Conservation (phyloP, 768 basidiomycete genomes). For the Lentinula guzmanii region DNA sequence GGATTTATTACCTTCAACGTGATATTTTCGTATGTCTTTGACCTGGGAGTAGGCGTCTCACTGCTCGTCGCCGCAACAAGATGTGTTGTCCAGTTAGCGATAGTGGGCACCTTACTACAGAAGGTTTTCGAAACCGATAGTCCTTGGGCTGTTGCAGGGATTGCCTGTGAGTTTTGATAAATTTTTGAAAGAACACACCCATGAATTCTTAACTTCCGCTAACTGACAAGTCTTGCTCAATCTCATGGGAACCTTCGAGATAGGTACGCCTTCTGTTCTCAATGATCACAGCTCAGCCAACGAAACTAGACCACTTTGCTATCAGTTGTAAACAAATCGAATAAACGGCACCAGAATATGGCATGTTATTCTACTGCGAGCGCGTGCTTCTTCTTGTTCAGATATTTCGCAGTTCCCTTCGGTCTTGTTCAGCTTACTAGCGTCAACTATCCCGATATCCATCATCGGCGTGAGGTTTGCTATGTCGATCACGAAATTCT, state of each 20-base stretch:
- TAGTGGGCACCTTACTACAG: conserved; percentile 66
- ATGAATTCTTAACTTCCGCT: not conserved
- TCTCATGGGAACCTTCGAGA: conserved; percentile 71
- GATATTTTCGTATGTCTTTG: conserved; percentile 53
- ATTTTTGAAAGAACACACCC: not conserved
- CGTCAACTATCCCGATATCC: conserved; percentile 76
- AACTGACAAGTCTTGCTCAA: conserved; percentile 54
- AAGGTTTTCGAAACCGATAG: conserved; percentile 72
- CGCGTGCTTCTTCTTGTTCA: not conserved
- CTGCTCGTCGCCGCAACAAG: conserved; percentile 65
- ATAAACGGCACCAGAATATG: conserved; percentile 69
- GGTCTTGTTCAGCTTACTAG: conserved; percentile 62
- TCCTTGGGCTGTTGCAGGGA: conserved; percentile 67
- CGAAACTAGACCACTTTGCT: not conserved
- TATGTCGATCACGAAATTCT: conserved; percentile 74
- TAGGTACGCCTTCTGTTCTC: conserved; percentile 38
- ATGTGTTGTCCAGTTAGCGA: conserved; percentile 72
- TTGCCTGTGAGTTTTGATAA: conserved; percentile 52
- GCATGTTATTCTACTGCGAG: conserved; percentile 24
- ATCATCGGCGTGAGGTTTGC: conserved; percentile 71
- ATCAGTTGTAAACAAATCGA: conserved; percentile 73
- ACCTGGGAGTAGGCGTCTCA: conserved; percentile 63
- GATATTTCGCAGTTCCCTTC: conserved; percentile 47
- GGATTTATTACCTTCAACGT: conserved; percentile 73
- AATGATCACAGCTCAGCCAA: not conserved